These are phyloP conservation scores for Brassica napus DNA, from an alignment of 345 rosid genomes.

Conservation along the genomic window DNA sequence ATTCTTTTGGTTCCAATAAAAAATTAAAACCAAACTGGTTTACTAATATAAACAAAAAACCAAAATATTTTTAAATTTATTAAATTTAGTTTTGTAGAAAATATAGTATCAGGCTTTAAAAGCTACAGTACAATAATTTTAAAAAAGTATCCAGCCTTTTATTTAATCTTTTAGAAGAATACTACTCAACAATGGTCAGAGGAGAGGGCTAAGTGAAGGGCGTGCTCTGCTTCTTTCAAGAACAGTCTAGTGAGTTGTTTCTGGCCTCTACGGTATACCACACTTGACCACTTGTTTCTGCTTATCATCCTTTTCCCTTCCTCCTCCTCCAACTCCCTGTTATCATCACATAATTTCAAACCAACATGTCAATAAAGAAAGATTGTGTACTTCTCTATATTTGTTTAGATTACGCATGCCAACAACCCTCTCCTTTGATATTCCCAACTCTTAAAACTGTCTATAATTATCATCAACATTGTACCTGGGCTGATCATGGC, in stretches of 20 bases:
- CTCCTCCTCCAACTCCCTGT: slow-evolving; percentile 24
- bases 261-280: slow-evolving; percentile 76
- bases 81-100: background rate
- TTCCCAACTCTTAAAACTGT: no score
- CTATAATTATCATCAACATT: slow-evolving; percentile 8
- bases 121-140: background rate
- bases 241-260: slow-evolving; percentile 66
- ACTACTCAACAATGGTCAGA: slow-evolving; percentile 45
- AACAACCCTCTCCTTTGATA: background rate
- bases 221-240: slow-evolving; percentile 78
- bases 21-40: background rate
- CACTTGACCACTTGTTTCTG: slow-evolving; percentile 67
- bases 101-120: background rate
- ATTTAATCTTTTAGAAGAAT: slow-evolving; percentile 30
- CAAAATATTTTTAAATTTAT: no score
- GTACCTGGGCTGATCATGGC: slow-evolving; percentile 38
- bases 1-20: background rate
- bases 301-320: slow-evolving; percentile 30
- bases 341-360: slow-evolving; percentile 13
- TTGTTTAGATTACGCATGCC: background rate
- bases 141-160: background rate
- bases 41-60: background rate
- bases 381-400: no score
- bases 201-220: slow-evolving; percentile 60
- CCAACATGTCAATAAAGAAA: no score